These are phyloP conservation scores for Candolleomyces eurysporus DNA, from an alignment of 768 basidiomycete genomes.

Conservation along the genomic window DNA sequence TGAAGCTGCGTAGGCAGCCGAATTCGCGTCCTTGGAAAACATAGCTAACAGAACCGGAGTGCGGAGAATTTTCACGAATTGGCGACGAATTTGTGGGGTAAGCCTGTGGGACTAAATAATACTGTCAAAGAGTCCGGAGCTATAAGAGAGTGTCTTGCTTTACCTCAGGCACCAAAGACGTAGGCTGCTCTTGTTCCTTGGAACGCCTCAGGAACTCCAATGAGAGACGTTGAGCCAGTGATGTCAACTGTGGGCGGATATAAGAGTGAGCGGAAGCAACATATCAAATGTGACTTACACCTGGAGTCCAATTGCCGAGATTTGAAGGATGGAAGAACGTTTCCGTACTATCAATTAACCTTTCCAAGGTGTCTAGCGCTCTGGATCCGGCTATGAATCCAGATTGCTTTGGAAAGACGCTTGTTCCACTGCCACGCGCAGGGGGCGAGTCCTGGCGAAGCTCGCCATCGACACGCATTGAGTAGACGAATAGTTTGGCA, in stretches of 20 bases:
- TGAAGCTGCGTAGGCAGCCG: slow-evolving; percentile 79
- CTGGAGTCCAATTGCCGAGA: slow-evolving; percentile 77
- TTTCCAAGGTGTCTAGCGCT: slow-evolving; percentile 84
- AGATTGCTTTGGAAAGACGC: slow-evolving; percentile 30
- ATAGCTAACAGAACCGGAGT: slow-evolving; percentile 90
- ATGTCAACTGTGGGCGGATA: slow-evolving; percentile 47
- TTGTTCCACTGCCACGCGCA: neutral
- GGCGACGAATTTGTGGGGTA: slow-evolving; percentile 75
- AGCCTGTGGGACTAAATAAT: slow-evolving; percentile 62
- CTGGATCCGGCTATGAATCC: slow-evolving; percentile 80
- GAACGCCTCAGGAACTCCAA: slow-evolving; percentile 79
- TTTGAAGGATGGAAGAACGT: slow-evolving; percentile 96
- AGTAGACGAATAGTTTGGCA: slow-evolving; percentile 85
- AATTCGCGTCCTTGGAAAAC: slow-evolving; percentile 82
- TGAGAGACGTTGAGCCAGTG: slow-evolving; percentile 69
- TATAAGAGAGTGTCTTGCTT: slow-evolving; percentile 14
- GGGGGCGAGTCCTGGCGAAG: slow-evolving; percentile 41
- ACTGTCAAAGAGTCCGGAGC: neutral
- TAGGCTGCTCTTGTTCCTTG: slow-evolving; percentile 71
- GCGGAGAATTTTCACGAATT: slow-evolving; percentile 77
- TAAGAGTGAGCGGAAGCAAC: slow-evolving; percentile 2
- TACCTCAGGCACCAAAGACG: slow-evolving; percentile 80
- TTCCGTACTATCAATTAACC: slow-evolving; percentile 88
- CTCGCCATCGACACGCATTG: slow-evolving; percentile 80
- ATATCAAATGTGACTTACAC: slow-evolving; percentile 34